Evolutionary conservation across 2,329 filamentous ascomycete species (phyloP).

Genomic region (Colletotrichum spinosum): DNA sequence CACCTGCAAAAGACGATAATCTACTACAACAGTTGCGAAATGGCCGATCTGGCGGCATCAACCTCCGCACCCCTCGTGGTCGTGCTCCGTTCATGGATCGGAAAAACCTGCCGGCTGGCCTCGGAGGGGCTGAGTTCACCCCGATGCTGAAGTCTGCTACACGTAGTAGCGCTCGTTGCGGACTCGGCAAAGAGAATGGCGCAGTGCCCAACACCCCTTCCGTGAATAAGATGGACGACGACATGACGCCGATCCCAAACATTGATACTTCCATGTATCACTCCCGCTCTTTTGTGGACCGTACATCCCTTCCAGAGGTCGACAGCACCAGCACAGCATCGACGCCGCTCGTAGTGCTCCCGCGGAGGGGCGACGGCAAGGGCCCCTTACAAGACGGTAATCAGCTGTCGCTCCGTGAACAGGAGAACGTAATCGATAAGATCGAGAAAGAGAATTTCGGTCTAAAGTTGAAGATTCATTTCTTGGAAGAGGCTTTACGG

Average conservation of each 20-base stretch:
- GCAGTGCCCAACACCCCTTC: constrained; percentile 76
- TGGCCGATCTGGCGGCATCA: constrained; percentile 67
- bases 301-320: constrained; percentile 76
- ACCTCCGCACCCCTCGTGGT: constrained; percentile 79
- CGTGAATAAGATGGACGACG: constrained; percentile 73
- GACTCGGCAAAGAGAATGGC: constrained; percentile 70
- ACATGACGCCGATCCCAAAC: constrained; percentile 79
- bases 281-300: constrained; percentile 73
- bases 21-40: constrained; percentile 81
- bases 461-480: constrained; percentile 96
- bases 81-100: constrained; percentile 78
- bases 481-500: constrained; percentile 88
- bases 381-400: constrained; percentile 87
- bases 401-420: constrained; percentile 89
- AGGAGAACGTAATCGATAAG: constrained; percentile 94
- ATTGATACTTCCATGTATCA: constrained; percentile 80
- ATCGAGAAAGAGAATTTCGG: constrained; percentile 99
- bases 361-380: constrained; percentile 71
- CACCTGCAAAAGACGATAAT: constrained; percentile 78
- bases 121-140: constrained; percentile 86
- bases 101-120: constrained; percentile 75
- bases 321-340: constrained; percentile 84
- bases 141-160: constrained; percentile 88
- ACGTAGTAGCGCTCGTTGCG: constrained; percentile 75
- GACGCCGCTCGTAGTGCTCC: constrained; percentile 81